Conservation (phyloP, 208 protist genomes). For the Tritrichomonas foetus region DNA sequence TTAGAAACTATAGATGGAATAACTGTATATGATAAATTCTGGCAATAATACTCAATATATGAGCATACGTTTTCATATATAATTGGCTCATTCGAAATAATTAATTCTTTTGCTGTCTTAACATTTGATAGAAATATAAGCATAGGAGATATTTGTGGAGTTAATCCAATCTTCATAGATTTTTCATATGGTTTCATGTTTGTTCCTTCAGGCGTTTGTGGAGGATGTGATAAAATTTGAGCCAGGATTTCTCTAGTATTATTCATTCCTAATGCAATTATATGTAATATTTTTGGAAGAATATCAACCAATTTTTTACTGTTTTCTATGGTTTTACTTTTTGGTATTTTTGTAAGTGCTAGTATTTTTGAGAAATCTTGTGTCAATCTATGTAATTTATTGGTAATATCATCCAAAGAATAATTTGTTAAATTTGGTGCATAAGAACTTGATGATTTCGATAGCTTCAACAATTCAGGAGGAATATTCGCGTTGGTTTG, state of each 20-base stretch:
- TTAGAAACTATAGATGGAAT: background rate
- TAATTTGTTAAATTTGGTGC: background rate
- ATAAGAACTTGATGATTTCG: background rate
- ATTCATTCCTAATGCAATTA: no score
- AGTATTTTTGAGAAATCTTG: no score
- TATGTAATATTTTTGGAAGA: no score
- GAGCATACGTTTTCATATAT: background rate
- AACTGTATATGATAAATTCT: background rate
- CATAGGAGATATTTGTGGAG: background rate
- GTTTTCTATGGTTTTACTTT: no score
- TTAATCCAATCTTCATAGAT: background rate
- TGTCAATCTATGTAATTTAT: no score
- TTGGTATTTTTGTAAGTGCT: no score
- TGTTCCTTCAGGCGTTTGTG: background rate
- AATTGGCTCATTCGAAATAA: background rate
- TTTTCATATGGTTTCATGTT: background rate
- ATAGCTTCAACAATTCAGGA: background rate
- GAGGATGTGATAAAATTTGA: background rate
- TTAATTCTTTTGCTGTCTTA: background rate
- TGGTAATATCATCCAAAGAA: no score
- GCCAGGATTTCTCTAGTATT: background rate
- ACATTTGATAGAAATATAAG: background rate
- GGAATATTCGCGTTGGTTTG: background rate
- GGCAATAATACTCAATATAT: background rate
- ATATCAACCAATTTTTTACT: no score